phyloP scores from a whole-genome alignment of 352 stramenopile genomes.

The Pythium oligandrum region DNA sequence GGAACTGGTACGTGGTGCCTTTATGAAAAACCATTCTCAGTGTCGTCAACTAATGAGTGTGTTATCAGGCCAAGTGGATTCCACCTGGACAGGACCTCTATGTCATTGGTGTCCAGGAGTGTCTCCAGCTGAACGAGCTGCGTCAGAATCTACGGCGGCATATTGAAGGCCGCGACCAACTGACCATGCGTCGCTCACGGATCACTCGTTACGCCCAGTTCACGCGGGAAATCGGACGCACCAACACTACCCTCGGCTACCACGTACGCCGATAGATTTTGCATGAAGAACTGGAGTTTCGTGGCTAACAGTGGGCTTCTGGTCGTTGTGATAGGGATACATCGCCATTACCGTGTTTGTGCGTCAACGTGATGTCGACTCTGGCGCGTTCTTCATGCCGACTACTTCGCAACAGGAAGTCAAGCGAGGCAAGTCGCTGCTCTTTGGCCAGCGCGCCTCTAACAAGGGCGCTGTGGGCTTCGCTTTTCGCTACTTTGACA shows the following conservation, averaged over 20 bases:
- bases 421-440: slow-evolving; percentile 71
- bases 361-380: slow-evolving; percentile 67
- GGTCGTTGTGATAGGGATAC: slow-evolving; percentile 36
- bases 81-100: slow-evolving; percentile 78
- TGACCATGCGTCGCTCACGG: slow-evolving; percentile 19
- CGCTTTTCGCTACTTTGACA: slow-evolving; percentile 83
- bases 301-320: background rate
- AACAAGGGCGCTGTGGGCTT: slow-evolving; percentile 91
- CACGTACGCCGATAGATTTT: slow-evolving; percentile 35
- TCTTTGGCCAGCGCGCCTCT: slow-evolving; percentile 63
- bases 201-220: slow-evolving; percentile 38
- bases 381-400: slow-evolving; percentile 78
- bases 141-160: slow-evolving; percentile 53
- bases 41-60: slow-evolving; percentile 1
- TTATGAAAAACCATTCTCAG: background rate
- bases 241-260: slow-evolving; percentile 77
- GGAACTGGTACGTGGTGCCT: slow-evolving; percentile 20
- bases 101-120: slow-evolving; percentile 87
- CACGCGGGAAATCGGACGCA: slow-evolving; percentile 73
- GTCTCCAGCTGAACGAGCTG: slow-evolving; percentile 68
- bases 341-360: slow-evolving; percentile 88
- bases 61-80: slow-evolving; percentile 70
- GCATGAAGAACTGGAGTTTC: no score
- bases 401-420: slow-evolving; percentile 64
- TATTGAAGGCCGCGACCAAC: slow-evolving; percentile 40